Evolutionary conservation across 768 basidiomycete genomes (phyloP).

Genomic region (Paxillus ammoniavirescens): DNA sequence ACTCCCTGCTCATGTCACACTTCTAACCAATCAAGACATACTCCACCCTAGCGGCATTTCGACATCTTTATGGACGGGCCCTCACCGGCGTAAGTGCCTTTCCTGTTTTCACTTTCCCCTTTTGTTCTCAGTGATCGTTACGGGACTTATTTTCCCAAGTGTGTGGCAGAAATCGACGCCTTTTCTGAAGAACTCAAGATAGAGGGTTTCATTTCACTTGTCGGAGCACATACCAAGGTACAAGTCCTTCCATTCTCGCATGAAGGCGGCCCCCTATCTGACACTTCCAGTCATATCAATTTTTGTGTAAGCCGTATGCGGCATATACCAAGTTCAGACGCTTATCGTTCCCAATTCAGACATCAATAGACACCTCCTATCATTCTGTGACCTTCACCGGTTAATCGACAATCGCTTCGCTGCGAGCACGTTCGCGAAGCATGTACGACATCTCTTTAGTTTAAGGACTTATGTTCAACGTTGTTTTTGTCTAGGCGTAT

Average conservation of each 20-base stretch:
- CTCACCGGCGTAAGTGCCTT: constrained; percentile 57
- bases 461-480: constrained; percentile 3
- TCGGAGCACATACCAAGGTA: constrained; percentile 74
- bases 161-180: constrained; percentile 62
- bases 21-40: constrained; percentile 47
- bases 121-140: constrained; percentile 10
- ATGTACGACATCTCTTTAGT: constrained; percentile 41
- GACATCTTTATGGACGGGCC: constrained; percentile 70
- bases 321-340: background rate
- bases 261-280: constrained; percentile 17
- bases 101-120: constrained; percentile 2
- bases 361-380: constrained; percentile 74
- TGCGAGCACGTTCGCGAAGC: constrained; percentile 70
- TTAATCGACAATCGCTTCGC: constrained; percentile 65
- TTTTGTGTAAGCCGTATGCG: constrained; percentile 61
- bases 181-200: constrained; percentile 51
- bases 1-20: constrained; percentile 11
- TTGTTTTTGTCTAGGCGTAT: constrained; percentile 49
- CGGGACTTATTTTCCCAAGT: constrained; percentile 40
- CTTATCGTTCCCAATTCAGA: constrained; percentile 42
- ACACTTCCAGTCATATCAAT: constrained; percentile 69
- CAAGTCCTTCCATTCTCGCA: constrained; percentile 14
- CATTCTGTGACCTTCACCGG: constrained; percentile 64
- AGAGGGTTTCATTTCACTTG: constrained; percentile 83
- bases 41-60: constrained; percentile 66